Base-by-base conservation (phyloP, 768 basidiomycete species). In the Mycena leptocephala region DNA sequence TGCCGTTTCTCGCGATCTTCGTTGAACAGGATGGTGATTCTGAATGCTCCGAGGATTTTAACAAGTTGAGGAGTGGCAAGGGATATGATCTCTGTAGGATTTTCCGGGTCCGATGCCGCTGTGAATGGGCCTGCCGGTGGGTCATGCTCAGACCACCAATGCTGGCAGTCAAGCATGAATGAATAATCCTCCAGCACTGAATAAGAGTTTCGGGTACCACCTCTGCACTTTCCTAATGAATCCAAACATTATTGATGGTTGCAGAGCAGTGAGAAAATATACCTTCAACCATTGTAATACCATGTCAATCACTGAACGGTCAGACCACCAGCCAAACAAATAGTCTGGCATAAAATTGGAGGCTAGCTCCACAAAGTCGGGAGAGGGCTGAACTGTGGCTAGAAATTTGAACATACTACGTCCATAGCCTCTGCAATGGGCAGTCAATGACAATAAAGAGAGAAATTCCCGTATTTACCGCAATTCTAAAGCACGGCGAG, bases 121-220 rank as follows among this genome's bases (percentile, higher is more conserved):
- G 59, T 37, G 59, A 61, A 61, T 61, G 18, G 59, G 59, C 13
- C n/a, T 61, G 59, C 59, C 59, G 14, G 59, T 61, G 59, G 59
- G 32, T 61, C 35, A 61, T 61, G 59, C 59, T 33, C 59, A 61
- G 59, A 61, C 59, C 59, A 61, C 59, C 59, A 33, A 61, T 11
- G 59, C 59, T 61, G 59, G 59, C 59, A 61, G 59, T 61, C 59
- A 37, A 61, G 59, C 59, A 61, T 61, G 59, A 61, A 61, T 61
- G 59, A 61, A n/a, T 61, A 58, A 30, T 58, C 55, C 55, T 37
- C 59, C 59, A 61, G 59, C 59, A 32, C 59, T 37, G 59, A 61
- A 61, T 61, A 32, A 61, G 59, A 61, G 59, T 61, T 35, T 33
- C 35, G 59, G 59, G 59, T 61, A 61, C 59, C 59, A 37, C 59